Evolutionary conservation across 257 asterid genomes (phyloP).

Genomic region (Apocynum venetum): DNA sequence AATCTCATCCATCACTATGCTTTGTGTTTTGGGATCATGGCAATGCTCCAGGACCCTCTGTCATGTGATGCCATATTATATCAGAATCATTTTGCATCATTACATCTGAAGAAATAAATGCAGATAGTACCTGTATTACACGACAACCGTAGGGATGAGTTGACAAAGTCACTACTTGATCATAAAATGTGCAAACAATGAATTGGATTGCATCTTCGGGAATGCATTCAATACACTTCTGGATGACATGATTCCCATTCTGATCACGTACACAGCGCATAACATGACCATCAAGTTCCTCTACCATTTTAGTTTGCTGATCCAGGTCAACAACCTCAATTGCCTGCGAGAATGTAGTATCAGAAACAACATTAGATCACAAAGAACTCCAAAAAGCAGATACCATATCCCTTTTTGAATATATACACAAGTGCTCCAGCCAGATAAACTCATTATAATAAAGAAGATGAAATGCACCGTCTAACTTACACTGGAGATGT

Average conservation of each 20-base stretch:
- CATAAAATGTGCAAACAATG: constrained; percentile 53
- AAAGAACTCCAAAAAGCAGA: not conserved
- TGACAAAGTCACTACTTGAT: constrained; percentile 65
- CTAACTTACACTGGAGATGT: not conserved
- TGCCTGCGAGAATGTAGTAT: constrained; percentile 40
- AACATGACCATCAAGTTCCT: constrained; percentile 75
- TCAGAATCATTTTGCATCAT: constrained; percentile 20
- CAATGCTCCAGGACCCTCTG: constrained; percentile 87
- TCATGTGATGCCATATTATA: constrained; percentile 14
- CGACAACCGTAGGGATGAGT: constrained; percentile 91
- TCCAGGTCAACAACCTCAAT: constrained; percentile 70
- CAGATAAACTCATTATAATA: not conserved
- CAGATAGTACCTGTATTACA: constrained; percentile 55
- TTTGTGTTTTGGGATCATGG: constrained; percentile 51
- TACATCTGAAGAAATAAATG: not conserved
- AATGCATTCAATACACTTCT: constrained; percentile 79
- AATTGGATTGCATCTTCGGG: constrained; percentile 65
- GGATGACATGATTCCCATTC: constrained; percentile 84
- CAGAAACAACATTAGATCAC: constrained; percentile 1
- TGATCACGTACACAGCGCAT: constrained; percentile 88
- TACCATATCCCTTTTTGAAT: not conserved
- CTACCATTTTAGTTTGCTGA: constrained; percentile 64
- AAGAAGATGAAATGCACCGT: not conserved
- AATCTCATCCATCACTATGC: constrained; percentile 64
- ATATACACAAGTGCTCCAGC: not conserved